A percentile compares a stretch with the other conserved stretches of the same genome.
Conservation (phyloP, 768 basidiomycete genomes). For the Exsudoporus frostii region DNA sequence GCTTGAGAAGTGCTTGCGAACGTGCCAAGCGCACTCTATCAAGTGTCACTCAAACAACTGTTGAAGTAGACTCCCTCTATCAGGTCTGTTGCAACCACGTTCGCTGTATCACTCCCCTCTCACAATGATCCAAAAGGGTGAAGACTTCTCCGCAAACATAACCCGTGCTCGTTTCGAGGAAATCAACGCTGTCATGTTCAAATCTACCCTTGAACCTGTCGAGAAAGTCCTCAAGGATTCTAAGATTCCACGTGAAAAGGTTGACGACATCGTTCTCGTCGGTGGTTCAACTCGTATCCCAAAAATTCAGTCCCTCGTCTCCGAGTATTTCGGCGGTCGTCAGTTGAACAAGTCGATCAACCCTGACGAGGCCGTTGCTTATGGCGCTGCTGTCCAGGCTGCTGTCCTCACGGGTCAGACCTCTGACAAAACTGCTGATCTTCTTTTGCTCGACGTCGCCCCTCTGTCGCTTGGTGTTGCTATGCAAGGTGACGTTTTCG, state of each 20-base stretch:
- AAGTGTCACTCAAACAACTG: slow-evolving; percentile 96
- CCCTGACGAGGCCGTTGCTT: slow-evolving; percentile 99
- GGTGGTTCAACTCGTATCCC: slow-evolving; percentile 99
- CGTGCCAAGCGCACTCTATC: slow-evolving; percentile 99
- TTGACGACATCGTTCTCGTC: slow-evolving; percentile 98
- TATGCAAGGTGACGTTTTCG: slow-evolving; percentile 99
- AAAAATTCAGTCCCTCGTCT: slow-evolving; percentile 96
- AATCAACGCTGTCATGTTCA: slow-evolving; percentile 94
- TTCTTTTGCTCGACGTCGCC: slow-evolving; percentile 97
- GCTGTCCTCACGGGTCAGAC: slow-evolving; percentile 98
- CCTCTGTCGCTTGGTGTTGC: slow-evolving; percentile 99
- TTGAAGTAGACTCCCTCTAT: slow-evolving; percentile 98
- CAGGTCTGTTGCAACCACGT: slow-evolving; percentile 49
- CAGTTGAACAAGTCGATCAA: slow-evolving; percentile 99
- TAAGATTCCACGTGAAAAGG: slow-evolving; percentile 95
- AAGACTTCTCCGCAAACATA: slow-evolving; percentile 98
- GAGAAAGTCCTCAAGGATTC: slow-evolving; percentile 99
- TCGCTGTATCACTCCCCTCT: neutral
- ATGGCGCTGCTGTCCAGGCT: slow-evolving; percentile 99
- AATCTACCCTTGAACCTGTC: slow-evolving; percentile 96
- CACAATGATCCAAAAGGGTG: slow-evolving; percentile 53
- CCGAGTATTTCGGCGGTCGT: slow-evolving; percentile 97
- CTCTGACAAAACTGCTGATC: slow-evolving; percentile 97
- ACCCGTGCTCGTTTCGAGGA: slow-evolving; percentile 99
- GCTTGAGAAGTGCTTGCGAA: slow-evolving; percentile 96